Base-by-base conservation (phyloP, 225 moss, liverwort and hornwort genomes). In the Bryoerythrophyllum caledonicum region DNA sequence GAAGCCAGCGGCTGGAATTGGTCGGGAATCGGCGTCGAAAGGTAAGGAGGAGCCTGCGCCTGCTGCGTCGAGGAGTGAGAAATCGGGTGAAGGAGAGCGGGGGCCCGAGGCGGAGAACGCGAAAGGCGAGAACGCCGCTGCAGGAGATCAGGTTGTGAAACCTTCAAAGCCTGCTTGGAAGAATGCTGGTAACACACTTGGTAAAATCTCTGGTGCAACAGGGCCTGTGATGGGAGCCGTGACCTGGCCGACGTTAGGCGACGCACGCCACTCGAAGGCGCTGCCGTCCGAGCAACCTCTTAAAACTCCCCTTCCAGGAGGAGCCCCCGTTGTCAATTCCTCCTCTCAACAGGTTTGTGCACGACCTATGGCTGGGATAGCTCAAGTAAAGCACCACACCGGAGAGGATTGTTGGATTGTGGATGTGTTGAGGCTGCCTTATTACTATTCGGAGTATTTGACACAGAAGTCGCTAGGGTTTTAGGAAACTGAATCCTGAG, bases 191-290 rank as follows among this genome's bases (percentile, higher is more conserved):
- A 80, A 71, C 53, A 35, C 81, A 32, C 55, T 83, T 9, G 87
- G 83, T 75, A 91, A 91, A 80, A 81, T 56, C 60, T 74, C 89
- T 60, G 32, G 32, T 32, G 78, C 88, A 30, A 85, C 84, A 60
- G 91, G 94, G 51, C 79, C 94, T 73, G 91, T 99, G 32, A 93
- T 99, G 97, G 97, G 97, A 32, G 97, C 97, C 63, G 90, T 89
- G 27, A 84, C 90, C 44, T 99, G 97, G 97, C 97, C 97, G 63
- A 94, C 97, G 16, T 86, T 99, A 63, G 92, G 88, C 48, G 97
- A 99, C 67, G 87, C 94, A 35, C 86, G 91, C n/a, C 85, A 87
- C 25, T 78, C 82, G 30, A 99, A 91, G 88, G 46, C 77, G 46
- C 69, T 49, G 30, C 61, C 85, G 1, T 76, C 81, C 41, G 93